Percentiles rank a stretch among this genome's conserved stretches.
phyloP scores from a whole-genome alignment of 139 green algal genomes.

The Diplosphaera chodatii region DNA sequence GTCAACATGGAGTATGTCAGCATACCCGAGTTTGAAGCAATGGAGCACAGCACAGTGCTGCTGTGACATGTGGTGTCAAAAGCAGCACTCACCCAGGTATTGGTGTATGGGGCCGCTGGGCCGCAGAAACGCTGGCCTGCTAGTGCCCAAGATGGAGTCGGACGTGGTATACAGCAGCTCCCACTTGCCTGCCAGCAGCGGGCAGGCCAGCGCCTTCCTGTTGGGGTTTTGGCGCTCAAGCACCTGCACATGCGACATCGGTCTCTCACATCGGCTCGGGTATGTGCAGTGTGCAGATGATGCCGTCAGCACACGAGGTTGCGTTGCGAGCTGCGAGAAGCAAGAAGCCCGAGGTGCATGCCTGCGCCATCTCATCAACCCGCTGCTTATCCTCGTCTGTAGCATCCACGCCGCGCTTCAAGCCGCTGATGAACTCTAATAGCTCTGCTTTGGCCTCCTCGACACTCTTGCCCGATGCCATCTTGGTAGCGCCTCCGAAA shows the following conservation, averaged over 20 bases:
- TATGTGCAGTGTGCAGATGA: too few relatives aligned
- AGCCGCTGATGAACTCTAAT: slow-evolving; percentile 41
- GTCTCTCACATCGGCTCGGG: too few relatives aligned
- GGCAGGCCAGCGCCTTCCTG: slow-evolving; percentile 37
- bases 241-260: too few relatives aligned
- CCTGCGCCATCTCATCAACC: slow-evolving; percentile 51
- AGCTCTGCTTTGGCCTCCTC: slow-evolving; percentile 21
- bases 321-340: too few relatives aligned
- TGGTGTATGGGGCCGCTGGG: slow-evolving; percentile 82
- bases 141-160: slow-evolving; percentile 64
- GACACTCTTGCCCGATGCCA: not conserved
- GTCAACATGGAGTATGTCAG: too few relatives aligned
- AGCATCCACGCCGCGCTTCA: slow-evolving; percentile 47
- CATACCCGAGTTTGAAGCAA: too few relatives aligned
- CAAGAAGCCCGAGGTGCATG: too few relatives aligned
- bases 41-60: too few relatives aligned
- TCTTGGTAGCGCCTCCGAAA: not conserved
- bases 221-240: slow-evolving; percentile 76
- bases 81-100: slow-evolving; percentile 57
- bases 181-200: slow-evolving; percentile 65
- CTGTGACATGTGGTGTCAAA: too few relatives aligned
- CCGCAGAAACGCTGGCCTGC: slow-evolving; percentile 51
- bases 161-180: slow-evolving; percentile 88
- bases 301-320: too few relatives aligned
- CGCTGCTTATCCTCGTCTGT: slow-evolving; percentile 33